Conservation (phyloP, 2,329 filamentous ascomycete species). For the Sporothrix schenckii region DNA sequence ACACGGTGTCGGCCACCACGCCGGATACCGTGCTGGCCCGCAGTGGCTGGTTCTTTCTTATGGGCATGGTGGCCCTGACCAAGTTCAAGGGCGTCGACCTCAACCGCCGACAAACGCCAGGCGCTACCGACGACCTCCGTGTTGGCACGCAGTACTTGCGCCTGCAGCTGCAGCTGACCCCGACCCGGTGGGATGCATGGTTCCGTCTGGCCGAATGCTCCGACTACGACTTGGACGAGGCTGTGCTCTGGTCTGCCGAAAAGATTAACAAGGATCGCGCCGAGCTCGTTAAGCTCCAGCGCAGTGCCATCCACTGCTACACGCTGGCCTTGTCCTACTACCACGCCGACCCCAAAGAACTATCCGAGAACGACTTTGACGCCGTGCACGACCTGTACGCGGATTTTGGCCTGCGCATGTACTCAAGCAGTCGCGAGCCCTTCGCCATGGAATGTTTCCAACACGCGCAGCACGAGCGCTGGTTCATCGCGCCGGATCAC, state of each 20-base stretch:
- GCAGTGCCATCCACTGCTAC: conserved; percentile 81
- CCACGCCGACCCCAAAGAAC: conserved; percentile 44
- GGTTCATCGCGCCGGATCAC: conserved; percentile 57
- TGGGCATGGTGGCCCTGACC: conserved; percentile 84
- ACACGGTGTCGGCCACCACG: conserved; percentile 69
- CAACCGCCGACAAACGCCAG: conserved; percentile 75
- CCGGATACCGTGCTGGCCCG: conserved; percentile 72
- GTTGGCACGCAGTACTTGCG: conserved; percentile 78
- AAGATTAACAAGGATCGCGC: conserved; percentile 83
- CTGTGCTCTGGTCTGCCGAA: conserved; percentile 84
- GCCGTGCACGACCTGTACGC: conserved; percentile 62
- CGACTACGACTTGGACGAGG: conserved; percentile 84
- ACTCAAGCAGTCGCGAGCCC: conserved; percentile 63
- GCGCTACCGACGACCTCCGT: conserved; percentile 80
- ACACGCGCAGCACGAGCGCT: conserved; percentile 60
- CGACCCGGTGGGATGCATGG: conserved; percentile 87
- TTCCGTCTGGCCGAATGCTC: conserved; percentile 85
- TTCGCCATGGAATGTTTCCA: conserved; percentile 66
- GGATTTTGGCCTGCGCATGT: conserved; percentile 64
- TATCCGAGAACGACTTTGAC: conserved; percentile 53
- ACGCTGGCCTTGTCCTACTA: conserved; percentile 63
- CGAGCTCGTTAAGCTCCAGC: conserved; percentile 75
- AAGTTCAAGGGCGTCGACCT: conserved; percentile 74
- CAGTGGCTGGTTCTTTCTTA: conserved; percentile 88
- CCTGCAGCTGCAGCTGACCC: conserved; percentile 79